These are phyloP conservation scores for Domatiomyces globalis DNA, from an alignment of 2,329 filamentous ascomycete genomes.

Conservation along the genomic window DNA sequence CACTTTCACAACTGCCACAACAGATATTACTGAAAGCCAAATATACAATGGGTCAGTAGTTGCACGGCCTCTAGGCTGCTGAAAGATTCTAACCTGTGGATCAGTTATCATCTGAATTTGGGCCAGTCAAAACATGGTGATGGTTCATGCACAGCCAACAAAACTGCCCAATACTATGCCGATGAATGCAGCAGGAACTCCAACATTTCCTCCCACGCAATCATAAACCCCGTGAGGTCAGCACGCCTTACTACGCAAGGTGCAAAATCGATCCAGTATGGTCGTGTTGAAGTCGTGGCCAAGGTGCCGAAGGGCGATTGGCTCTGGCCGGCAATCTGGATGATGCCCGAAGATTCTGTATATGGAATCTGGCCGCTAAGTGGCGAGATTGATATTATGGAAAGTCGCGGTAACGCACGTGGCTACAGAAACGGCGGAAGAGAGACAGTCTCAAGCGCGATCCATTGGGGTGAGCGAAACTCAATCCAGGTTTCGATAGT, in stretches of 20 bases:
- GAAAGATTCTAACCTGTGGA: constrained; percentile 14
- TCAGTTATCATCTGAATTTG: constrained; percentile 28
- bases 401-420: constrained; percentile 35
- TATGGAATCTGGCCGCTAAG: constrained; percentile 40
- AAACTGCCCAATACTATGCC: constrained; percentile 6
- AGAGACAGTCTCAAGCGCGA: constrained; percentile 30
- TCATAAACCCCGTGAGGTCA: constrained; percentile 38
- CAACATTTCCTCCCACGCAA: constrained; percentile 31
- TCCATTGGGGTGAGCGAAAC: constrained; percentile 33
- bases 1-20: constrained; percentile 32
- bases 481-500: constrained; percentile 3
- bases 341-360: constrained; percentile 36
- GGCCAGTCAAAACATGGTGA: constrained; percentile 16
- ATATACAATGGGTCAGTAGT: constrained; percentile 9
- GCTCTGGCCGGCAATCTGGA: constrained; percentile 41
- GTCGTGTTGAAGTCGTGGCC: constrained; percentile 40
- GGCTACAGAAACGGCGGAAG: constrained; percentile 28
- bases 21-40: constrained; percentile 19
- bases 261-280: constrained; percentile 36
- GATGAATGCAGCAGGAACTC: constrained; percentile 23
- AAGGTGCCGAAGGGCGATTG: constrained; percentile 41
- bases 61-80: constrained; percentile 6
- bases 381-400: constrained; percentile 42
- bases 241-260: constrained; percentile 37
- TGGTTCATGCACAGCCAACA: constrained; percentile 7